Conservation (phyloP, 2,329 filamentous ascomycete species). For the Xylariomycetidae sp. region DNA sequence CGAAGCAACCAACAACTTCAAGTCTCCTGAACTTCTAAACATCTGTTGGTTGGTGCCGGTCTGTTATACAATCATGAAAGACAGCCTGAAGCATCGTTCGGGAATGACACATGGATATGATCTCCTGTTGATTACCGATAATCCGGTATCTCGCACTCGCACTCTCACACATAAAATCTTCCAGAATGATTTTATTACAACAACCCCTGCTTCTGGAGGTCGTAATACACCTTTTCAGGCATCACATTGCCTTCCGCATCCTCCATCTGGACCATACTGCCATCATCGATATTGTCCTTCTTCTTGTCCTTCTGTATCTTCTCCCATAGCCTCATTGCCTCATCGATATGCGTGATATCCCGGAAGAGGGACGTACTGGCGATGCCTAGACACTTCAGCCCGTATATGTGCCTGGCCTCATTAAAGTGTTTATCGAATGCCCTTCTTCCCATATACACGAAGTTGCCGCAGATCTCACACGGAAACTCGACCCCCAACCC, state of each 20-base stretch:
- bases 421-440: conserved; percentile 99
- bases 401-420: conserved; percentile 87
- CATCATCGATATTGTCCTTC: conserved; percentile 68
- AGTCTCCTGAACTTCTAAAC: too few species aligned
- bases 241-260: conserved; percentile 96
- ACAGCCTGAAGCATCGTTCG: too few species aligned
- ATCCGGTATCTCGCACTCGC: too few species aligned
- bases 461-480: conserved; percentile 97
- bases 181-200: conserved; percentile 55
- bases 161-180: too few species aligned
- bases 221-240: conserved; percentile 97
- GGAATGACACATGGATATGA: too few species aligned
- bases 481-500: conserved; percentile 91
- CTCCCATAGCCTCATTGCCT: conserved; percentile 84
- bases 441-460: conserved; percentile 94
- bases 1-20: too few species aligned
- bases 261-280: conserved; percentile 96
- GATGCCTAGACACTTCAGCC: conserved; percentile 89
- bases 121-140: too few species aligned
- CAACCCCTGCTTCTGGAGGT: conserved; percentile 88
- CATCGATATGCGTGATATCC: conserved; percentile 88
- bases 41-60: too few species aligned
- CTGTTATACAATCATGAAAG: too few species aligned
- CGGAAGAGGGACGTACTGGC: conserved; percentile 86
- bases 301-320: conserved; percentile 81